phyloP scores from a whole-genome alignment of 306 rosid species.

The Prosopis cineraria region DNA sequence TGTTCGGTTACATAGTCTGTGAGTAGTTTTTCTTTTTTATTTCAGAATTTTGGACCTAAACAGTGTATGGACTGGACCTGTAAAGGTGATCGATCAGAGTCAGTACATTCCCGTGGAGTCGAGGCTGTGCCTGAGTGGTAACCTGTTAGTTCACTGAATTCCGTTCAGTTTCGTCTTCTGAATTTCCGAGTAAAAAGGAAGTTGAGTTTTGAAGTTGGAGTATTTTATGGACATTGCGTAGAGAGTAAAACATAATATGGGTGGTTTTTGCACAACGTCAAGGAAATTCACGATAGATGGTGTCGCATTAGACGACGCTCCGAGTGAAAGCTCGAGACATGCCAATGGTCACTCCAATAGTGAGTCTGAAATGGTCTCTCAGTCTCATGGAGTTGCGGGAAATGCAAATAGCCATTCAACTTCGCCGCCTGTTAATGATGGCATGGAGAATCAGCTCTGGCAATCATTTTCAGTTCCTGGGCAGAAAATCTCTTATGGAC shows the following conservation, averaged over 20 bases:
- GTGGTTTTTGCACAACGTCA: conserved; percentile 86
- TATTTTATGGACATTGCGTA: conserved; percentile 46
- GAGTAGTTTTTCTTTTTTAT: conserved; percentile 19
- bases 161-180: conserved; percentile 24
- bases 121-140: conserved; percentile 13
- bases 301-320: conserved; percentile 51
- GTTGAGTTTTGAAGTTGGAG: conserved; percentile 31
- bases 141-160: conserved; percentile 29
- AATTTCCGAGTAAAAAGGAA: conserved; percentile 2
- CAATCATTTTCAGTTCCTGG: conserved; percentile 66
- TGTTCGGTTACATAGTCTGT: background rate
- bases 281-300: conserved; percentile 64
- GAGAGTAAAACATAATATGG: conserved; percentile 58
- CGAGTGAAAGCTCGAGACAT: conserved; percentile 49
- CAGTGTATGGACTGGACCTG: conserved; percentile 65
- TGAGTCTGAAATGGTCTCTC: conserved; percentile 45
- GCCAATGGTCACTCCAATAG: conserved; percentile 63
- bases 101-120: conserved; percentile 51
- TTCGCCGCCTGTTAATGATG: conserved; percentile 47
- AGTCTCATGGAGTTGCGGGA: conserved; percentile 44
- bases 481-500: conserved; percentile 54
- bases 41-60: conserved; percentile 45
- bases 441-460: conserved; percentile 49
- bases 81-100: conserved; percentile 62
- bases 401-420: conserved; percentile 51